Evolutionary conservation across 1,284 basidiomycete species (phyloP).

Genomic region (Austroboletus niveus): DNA sequence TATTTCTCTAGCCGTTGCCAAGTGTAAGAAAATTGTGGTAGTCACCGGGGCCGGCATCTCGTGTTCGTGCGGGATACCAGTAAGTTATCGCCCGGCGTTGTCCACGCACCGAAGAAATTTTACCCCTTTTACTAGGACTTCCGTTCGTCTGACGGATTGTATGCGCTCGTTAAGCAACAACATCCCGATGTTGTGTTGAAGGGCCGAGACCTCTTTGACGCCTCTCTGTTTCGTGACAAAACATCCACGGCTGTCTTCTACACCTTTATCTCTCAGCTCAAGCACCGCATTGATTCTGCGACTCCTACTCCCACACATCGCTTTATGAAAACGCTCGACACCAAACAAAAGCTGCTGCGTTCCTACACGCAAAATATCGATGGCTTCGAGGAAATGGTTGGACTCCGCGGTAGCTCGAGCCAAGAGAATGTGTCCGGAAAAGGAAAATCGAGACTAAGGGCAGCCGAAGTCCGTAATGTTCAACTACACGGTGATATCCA

Average conservation of each 20-base stretch:
- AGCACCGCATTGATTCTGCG: conserved; percentile 78
- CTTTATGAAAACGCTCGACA: conserved; percentile 83
- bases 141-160: conserved; percentile 85
- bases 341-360: conserved; percentile 81
- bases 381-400: conserved; percentile 82
- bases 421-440: conserved; percentile 52
- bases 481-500: conserved; percentile 93
- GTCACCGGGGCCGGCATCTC: conserved; percentile 93
- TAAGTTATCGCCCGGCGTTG: conserved; percentile 39
- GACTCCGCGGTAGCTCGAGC: conserved; percentile 65
- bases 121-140: conserved; percentile 65
- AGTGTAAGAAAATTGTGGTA: conserved; percentile 81
- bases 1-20: conserved; percentile 74
- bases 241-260: conserved; percentile 90
- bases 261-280: conserved; percentile 90
- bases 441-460: conserved; percentile 61
- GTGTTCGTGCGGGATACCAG: conserved; percentile 90
- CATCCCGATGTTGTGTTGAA: conserved; percentile 83
- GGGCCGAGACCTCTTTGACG: conserved; percentile 89
- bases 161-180: conserved; percentile 81
- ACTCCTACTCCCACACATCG: conserved; percentile 82
- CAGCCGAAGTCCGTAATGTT: conserved; percentile 76
- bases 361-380: conserved; percentile 97
- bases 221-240: conserved; percentile 80
- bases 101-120: not conserved